Evolutionary conservation across 2,329 filamentous ascomycete species (phyloP).

Genomic region (Salinomyces thailandicus): DNA sequence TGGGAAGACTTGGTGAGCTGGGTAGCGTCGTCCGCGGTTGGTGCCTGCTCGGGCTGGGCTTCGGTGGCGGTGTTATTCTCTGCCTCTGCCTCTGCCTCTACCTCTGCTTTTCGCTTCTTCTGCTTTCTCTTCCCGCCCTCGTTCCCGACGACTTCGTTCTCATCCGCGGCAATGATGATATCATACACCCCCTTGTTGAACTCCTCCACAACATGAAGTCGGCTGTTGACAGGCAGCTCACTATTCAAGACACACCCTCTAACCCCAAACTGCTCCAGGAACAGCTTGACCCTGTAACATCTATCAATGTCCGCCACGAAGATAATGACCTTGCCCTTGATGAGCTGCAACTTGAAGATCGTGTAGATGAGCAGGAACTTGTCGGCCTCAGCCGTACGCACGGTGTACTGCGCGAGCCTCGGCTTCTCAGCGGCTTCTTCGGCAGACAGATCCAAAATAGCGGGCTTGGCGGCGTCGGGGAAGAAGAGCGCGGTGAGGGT

Average conservation of each 20-base stretch:
- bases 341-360: constrained; percentile 86
- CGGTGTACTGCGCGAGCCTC: constrained; percentile 74
- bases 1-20: constrained; percentile 21
- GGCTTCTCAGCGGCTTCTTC: constrained; percentile 47
- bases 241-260: constrained; percentile 89
- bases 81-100: constrained; percentile 20
- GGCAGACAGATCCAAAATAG: constrained; percentile 71
- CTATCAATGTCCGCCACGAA: constrained; percentile 80
- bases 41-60: constrained; percentile 39
- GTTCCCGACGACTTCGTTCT: constrained; percentile 70
- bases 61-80: constrained; percentile 2
- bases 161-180: constrained; percentile 93
- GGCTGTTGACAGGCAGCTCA: constrained; percentile 83
- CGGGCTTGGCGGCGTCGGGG: constrained; percentile 46
- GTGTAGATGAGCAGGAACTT: constrained; percentile 90
- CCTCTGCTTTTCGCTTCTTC: constrained; percentile 17
- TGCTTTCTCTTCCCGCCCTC: constrained; percentile 36
- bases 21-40: constrained; percentile 23
- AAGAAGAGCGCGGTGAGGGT: constrained; percentile 78
- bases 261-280: constrained; percentile 93
- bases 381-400: constrained; percentile 91
- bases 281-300: constrained; percentile 87
- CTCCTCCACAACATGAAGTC: constrained; percentile 89
- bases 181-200: constrained; percentile 97
- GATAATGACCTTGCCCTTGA: constrained; percentile 83